Evolutionary conservation across 1,284 basidiomycete genomes (phyloP), one percentile per base, ranked within the genome.

Genomic region (Fomes fomentarius): DNA sequence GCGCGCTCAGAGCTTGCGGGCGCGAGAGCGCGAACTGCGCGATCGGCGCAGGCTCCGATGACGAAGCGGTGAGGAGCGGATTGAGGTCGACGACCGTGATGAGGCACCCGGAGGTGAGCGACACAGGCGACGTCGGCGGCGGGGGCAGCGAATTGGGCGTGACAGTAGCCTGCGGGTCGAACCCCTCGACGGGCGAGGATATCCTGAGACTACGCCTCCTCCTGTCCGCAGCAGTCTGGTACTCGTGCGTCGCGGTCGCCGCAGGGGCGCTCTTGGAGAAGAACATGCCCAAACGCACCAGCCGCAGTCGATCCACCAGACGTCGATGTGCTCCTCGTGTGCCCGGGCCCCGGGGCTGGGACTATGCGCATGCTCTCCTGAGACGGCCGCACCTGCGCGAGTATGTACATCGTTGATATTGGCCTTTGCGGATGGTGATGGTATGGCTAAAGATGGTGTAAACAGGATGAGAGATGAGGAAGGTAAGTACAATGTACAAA

Each of bases 221-320:
- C 15, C 50, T 39, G 28, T 55, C 53, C 33, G 54, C 50, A 7
- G 37, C 41, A 1, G 56, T 57, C 56, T 58, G 52, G 47, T 56
- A 59, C 39, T 63, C 52, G 47, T 49, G 47, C 21, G 54, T 52
- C 33, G 52, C 73, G 28, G 80, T 79, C 15, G 87, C n/a, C n/a
- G n/a, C n/a, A n/a, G n/a, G 87, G 0, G 85, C 85, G 61, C 85
- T 87, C 64, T 81, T 75, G 34, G 86, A 89, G 66, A 85, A 83
- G 65, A 83, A 80, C 58, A 52, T 46, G 11, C 59, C 59, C 15
- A 60, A n/a, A 35, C 10, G 53, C 47, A 11, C 51, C 51, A 15
- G 35, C 40, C 3, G 45, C 50, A 4, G n/a, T n/a, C n/a, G n/a
- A n/a, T n/a, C n/a, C n/a, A n/a, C n/a, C n/a, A n/a, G 45, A 35